A percentile compares a stretch with the other conserved stretches of the same genome.
Conservation (phyloP, 441 rosid species). For the Lagerstroemia fauriei region DNA sequence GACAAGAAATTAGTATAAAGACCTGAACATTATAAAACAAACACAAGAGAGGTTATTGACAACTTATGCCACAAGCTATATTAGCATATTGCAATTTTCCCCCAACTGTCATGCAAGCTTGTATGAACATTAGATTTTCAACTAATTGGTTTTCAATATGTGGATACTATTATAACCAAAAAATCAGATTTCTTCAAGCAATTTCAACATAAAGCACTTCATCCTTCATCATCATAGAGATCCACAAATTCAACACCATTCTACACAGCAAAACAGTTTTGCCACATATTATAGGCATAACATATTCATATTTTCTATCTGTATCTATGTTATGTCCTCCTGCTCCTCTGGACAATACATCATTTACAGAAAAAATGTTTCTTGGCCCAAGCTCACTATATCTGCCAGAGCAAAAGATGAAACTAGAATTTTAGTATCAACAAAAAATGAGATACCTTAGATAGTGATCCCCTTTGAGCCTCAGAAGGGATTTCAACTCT, state of each 20-base stretch:
- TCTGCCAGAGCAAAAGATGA: background rate
- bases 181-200: background rate
- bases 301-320: no score
- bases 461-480: constrained; percentile 90
- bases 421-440: background rate
- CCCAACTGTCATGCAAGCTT: background rate
- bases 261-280: no score
- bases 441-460: constrained; percentile 58
- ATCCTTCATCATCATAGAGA: background rate
- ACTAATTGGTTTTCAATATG: background rate
- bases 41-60: background rate
- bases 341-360: no score
- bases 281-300: no score
- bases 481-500: constrained; percentile 94
- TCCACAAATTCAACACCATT: no score
- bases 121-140: background rate
- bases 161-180: background rate
- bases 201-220: background rate
- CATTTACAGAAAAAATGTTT: no score
- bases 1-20: no score
- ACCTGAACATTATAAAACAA: no score
- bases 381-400: no score
- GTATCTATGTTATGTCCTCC: no score
- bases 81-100: background rate
- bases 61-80: background rate